Conservation (phyloP, 2,329 filamentous ascomycete genomes). For the Xylariaceae sp. region DNA sequence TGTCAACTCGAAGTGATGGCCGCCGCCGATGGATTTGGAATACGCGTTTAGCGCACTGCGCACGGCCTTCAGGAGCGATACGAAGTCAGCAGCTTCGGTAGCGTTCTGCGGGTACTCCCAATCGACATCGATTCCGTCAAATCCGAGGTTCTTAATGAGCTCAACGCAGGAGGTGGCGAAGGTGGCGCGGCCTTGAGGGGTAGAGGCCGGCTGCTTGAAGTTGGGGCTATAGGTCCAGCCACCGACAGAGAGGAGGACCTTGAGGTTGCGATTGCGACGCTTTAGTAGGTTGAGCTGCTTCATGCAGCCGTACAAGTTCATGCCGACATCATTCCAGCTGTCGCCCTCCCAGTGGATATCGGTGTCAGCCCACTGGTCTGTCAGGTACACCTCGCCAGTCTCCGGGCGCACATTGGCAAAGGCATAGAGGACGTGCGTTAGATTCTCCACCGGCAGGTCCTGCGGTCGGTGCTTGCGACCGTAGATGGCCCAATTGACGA, state of each 20-base stretch:
- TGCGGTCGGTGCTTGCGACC: constrained; percentile 79
- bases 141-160: constrained; percentile 73
- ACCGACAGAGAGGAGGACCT: constrained; percentile 79
- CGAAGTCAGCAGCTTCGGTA: constrained; percentile 51
- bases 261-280: constrained; percentile 72
- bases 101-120: constrained; percentile 60
- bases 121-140: constrained; percentile 65
- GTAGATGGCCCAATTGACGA: constrained; percentile 82
- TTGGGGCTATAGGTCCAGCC: constrained; percentile 90
- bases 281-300: constrained; percentile 88
- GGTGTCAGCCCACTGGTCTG: constrained; percentile 59
- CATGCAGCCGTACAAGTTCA: constrained; percentile 80
- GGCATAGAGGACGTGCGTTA: constrained; percentile 85
- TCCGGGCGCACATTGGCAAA: constrained; percentile 83
- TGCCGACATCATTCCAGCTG: constrained; percentile 64
- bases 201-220: constrained; percentile 70
- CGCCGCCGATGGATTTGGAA: constrained; percentile 22
- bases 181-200: constrained; percentile 57
- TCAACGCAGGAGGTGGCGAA: constrained; percentile 73
- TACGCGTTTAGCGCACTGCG: constrained; percentile 56
- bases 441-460: constrained; percentile 69
- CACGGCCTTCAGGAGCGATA: constrained; percentile 52
- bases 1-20: constrained; percentile 53
- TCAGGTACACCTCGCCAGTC: constrained; percentile 71
- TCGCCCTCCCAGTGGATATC: constrained; percentile 70